Conservation (phyloP, 2,329 filamentous ascomycete genomes). For the Cylindrodendrum hubeiense region DNA sequence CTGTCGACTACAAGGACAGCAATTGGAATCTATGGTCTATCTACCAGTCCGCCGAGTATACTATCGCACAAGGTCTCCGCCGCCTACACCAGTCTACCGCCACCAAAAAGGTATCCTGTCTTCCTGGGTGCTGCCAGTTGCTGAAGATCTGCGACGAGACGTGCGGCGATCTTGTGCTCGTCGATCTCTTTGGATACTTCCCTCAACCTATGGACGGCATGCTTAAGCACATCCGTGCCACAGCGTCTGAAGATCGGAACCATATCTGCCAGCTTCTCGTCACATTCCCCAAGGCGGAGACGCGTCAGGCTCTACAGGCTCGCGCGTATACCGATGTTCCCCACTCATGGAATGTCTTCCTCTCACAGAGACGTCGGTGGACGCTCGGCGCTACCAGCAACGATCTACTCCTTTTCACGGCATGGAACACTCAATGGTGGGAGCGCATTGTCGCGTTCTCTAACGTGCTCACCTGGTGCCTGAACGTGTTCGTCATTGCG, state of each 20-base stretch:
- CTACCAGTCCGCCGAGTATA: constrained; percentile 44
- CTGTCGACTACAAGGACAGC: no score
- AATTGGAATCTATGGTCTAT: no score
- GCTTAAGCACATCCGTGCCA: constrained; percentile 61
- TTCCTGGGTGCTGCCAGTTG: constrained; percentile 64
- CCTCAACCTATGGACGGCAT: constrained; percentile 61
- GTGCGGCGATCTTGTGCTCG: constrained; percentile 59
- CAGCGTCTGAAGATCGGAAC: constrained; percentile 62
- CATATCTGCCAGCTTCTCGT: constrained; percentile 62
- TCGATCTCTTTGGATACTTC: constrained; percentile 61
- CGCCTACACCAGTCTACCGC: constrained; percentile 54
- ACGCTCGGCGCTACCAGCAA: constrained; percentile 44
- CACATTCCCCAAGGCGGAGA: constrained; percentile 56
- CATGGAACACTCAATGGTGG: constrained; percentile 41
- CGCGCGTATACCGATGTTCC: constrained; percentile 56
- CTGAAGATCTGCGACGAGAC: constrained; percentile 63
- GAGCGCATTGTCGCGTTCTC: constrained; percentile 40
- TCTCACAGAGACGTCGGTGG: constrained; percentile 46
- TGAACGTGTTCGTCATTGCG: constrained; percentile 44
- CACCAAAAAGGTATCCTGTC: constrained; percentile 62
- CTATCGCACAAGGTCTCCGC: constrained; percentile 42
- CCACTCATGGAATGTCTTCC: constrained; percentile 54
- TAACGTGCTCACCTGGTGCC: constrained; percentile 41
- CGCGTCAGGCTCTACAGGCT: constrained; percentile 59
- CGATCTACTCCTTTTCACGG: constrained; percentile 35